Percentiles rank a stretch among this genome's conserved stretches.
Evolutionary conservation across 2,329 filamentous ascomycete species (phyloP).

Genomic region (Ceratocystiopsis brevicomis): DNA sequence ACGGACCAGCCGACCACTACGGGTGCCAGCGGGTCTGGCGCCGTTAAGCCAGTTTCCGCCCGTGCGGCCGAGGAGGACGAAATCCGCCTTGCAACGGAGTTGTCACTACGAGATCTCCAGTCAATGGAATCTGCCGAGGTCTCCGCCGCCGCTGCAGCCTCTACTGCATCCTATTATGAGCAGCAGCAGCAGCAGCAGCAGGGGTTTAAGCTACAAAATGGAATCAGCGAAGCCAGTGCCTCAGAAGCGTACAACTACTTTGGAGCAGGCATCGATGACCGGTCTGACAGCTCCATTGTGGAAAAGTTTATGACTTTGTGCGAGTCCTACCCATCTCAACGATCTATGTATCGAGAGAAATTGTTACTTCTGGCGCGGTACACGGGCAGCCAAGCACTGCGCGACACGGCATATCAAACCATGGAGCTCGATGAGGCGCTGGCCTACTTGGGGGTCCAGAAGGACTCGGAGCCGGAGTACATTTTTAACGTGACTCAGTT

Average conservation of each 20-base stretch:
- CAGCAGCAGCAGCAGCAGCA: too few relatives aligned
- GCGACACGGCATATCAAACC: conserved; percentile 4
- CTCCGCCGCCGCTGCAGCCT: not conserved
- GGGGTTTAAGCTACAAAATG: too few relatives aligned
- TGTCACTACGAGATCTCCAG: conserved; percentile 3
- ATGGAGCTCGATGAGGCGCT: conserved; percentile 21
- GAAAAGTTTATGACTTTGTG: conserved; percentile 10
- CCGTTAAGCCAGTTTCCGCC: too few relatives aligned
- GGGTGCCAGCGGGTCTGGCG: too few relatives aligned
- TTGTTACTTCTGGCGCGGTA: conserved; percentile 13
- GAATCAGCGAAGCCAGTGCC: too few relatives aligned
- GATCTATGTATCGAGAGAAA: conserved; percentile 11
- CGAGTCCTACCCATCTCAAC: conserved; percentile 12
- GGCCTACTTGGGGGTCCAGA: conserved; percentile 18
- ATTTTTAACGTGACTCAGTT: conserved; percentile 12
- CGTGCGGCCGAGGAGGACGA: conserved; percentile 7
- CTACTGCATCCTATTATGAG: not conserved
- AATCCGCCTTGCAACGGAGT: conserved; percentile 8
- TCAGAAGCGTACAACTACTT: conserved; percentile 12
- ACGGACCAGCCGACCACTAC: conserved; percentile 2
- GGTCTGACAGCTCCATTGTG: conserved; percentile 9
- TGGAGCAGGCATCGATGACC: conserved; percentile 6
- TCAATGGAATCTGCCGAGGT: not conserved
- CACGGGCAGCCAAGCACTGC: conserved; percentile 8
- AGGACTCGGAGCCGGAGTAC: conserved; percentile 16